Evolutionary conservation across 1,139 yeast species (phyloP).

Genomic region (Yamadazyma oceani): DNA sequence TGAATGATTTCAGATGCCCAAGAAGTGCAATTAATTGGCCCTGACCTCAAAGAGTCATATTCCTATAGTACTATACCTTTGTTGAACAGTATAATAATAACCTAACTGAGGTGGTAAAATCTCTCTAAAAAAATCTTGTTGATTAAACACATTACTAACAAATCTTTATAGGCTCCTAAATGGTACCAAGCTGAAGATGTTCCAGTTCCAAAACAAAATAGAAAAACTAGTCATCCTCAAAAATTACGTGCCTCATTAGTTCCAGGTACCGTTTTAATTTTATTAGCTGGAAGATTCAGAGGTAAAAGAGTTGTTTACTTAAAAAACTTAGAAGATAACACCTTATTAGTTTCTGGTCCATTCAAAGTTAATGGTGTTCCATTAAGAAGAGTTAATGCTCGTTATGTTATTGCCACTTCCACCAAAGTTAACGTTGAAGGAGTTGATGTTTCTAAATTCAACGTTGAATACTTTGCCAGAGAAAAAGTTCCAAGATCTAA

Average conservation of each 20-base stretch:
- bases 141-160: too few species aligned
- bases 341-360: slow-evolving; percentile 97
- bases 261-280: slow-evolving; percentile 98
- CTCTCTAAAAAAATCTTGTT: too few species aligned
- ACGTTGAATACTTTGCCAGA: slow-evolving; percentile 96
- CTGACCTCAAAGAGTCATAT: too few species aligned
- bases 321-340: slow-evolving; percentile 98
- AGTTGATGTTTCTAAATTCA: slow-evolving; percentile 89
- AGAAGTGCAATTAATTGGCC: too few species aligned
- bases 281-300: slow-evolving; percentile 99
- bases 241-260: slow-evolving; percentile 95
- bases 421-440: slow-evolving; percentile 80
- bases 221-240: slow-evolving; percentile 94
- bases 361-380: slow-evolving; percentile 99
- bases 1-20: too few species aligned
- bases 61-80: too few species aligned
- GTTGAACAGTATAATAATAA: too few species aligned
- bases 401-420: slow-evolving; percentile 99
- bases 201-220: slow-evolving; percentile 80
- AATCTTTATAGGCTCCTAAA: slow-evolving; percentile 69
- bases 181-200: slow-evolving; percentile 96
- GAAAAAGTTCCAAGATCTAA: slow-evolving; percentile 76
- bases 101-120: too few species aligned
- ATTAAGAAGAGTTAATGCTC: slow-evolving; percentile 98
- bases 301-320: slow-evolving; percentile 99